Evolutionary conservation across 2,329 filamentous ascomycete species (phyloP).

Genomic region (Lecanicillium sp.): DNA sequence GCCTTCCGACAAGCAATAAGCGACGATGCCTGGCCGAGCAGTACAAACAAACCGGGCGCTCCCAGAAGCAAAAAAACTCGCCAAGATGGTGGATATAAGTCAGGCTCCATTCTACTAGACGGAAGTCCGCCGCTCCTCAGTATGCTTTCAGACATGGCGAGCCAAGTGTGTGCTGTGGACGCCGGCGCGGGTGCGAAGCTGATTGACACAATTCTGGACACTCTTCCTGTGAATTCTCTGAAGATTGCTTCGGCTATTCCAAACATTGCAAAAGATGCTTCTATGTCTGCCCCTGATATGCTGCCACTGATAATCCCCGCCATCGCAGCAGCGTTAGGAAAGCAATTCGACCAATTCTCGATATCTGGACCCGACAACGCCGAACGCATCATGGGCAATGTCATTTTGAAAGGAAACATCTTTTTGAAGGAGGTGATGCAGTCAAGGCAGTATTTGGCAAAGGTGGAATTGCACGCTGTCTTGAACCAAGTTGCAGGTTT

Average conservation of each 20-base stretch:
- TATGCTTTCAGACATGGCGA: constrained; percentile 17
- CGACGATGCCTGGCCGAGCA: neutral
- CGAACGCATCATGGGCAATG: constrained; percentile 13
- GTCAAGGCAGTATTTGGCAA: constrained; percentile 4
- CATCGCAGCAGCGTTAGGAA: constrained; percentile 17
- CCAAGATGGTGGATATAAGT: neutral
- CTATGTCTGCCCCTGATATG: constrained; percentile 12
- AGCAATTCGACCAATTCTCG: constrained; percentile 3
- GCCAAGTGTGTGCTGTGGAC: constrained; percentile 17
- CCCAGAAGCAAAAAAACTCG: neutral
- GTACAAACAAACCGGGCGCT: neutral
- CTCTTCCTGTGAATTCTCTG: constrained; percentile 17
- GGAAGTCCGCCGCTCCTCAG: constrained; percentile 16
- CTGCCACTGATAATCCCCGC: constrained; percentile 22
- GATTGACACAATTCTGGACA: constrained; percentile 18
- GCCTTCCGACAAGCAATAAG: constrained; percentile 4
- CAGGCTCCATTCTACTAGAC: constrained; percentile 1
- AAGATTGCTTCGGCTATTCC: constrained; percentile 17
- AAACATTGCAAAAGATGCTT: constrained; percentile 15
- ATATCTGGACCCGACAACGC: constrained; percentile 8
- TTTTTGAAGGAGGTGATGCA: constrained; percentile 20
- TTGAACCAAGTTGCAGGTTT: constrained; percentile 20
- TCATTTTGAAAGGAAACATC: constrained; percentile 17
- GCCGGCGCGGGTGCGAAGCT: constrained; percentile 18
- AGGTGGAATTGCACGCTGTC: constrained; percentile 15